Evolutionary conservation across 768 basidiomycete species (phyloP).

Genomic region (Boletus rubroflammeus): DNA sequence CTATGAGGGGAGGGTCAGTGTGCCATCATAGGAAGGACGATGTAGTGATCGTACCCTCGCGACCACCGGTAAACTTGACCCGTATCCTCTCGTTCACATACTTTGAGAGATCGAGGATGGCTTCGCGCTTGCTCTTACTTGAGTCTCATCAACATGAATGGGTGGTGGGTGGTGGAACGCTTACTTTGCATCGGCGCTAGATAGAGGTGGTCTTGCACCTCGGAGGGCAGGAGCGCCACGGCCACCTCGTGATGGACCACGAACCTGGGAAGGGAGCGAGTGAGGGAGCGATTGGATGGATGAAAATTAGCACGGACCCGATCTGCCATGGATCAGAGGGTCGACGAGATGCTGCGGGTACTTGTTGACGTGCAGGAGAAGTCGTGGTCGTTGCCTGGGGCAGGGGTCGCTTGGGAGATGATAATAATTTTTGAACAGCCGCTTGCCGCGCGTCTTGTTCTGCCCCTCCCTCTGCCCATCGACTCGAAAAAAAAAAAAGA

Average conservation of each 20-base stretch:
- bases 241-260: conserved; percentile 51
- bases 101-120: conserved; percentile 92
- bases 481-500: too few species aligned
- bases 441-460: conserved; percentile 31
- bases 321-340: conserved; percentile 27
- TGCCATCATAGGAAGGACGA: background rate
- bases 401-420: background rate
- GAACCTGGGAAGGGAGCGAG: conserved; percentile 47
- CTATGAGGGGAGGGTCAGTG: conserved; percentile 39
- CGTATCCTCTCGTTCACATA: conserved; percentile 90
- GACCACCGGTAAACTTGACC: conserved; percentile 97
- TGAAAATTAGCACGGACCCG: conserved; percentile 20
- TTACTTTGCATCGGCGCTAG: conserved; percentile 27
- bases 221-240: conserved; percentile 37
- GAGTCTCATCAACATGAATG: conserved; percentile 29
- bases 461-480: conserved; percentile 28
- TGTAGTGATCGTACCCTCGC: conserved; percentile 64
- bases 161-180: conserved; percentile 5
- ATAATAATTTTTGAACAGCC: conserved; percentile 32
- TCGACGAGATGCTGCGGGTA: conserved; percentile 5
- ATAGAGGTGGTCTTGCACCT: conserved; percentile 16
- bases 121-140: conserved; percentile 67
- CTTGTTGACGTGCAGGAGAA: conserved; percentile 17
- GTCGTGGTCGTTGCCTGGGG: conserved; percentile 6
- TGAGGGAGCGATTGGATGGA: conserved; percentile 16